Evolutionary conservation across 305 asterid genomes (phyloP).

Genomic region (Plantago coronopus): DNA sequence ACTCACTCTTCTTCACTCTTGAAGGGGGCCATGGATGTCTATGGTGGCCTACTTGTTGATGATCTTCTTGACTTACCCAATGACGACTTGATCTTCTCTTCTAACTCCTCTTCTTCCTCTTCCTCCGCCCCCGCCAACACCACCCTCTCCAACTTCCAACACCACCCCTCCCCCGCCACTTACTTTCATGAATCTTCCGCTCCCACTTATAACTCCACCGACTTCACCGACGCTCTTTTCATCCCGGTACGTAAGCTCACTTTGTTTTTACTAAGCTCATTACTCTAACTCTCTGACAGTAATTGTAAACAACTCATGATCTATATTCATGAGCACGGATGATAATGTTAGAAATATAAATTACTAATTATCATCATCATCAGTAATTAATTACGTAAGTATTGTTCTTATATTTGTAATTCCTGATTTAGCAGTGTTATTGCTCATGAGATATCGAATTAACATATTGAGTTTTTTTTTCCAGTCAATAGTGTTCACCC

Average conservation of each 20-base stretch:
- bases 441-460: no score
- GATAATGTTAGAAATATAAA: no score
- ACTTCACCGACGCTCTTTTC: conserved; percentile 40
- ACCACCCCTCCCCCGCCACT: conserved; percentile 26
- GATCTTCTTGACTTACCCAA: conserved; percentile 58
- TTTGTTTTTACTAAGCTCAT: no score
- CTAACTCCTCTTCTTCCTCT: conserved; percentile 28
- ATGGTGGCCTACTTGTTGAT: conserved; percentile 48
- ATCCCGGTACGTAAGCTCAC: conserved; percentile 60
- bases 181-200: conserved; percentile 21
- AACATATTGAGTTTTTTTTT: no score
- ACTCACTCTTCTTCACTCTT: not conserved
- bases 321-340: no score
- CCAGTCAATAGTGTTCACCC: no score
- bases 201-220: conserved; percentile 27
- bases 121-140: conserved; percentile 26
- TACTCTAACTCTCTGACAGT: no score
- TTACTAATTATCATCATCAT: no score
- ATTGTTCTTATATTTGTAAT: no score
- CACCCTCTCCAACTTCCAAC: conserved; percentile 22
- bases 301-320: no score
- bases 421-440: no score
- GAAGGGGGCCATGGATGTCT: conserved; percentile 46
- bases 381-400: no score
- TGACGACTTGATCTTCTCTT: conserved; percentile 41